Conservation (phyloP, 345 rosid genomes). For the Salix purpurea region DNA sequence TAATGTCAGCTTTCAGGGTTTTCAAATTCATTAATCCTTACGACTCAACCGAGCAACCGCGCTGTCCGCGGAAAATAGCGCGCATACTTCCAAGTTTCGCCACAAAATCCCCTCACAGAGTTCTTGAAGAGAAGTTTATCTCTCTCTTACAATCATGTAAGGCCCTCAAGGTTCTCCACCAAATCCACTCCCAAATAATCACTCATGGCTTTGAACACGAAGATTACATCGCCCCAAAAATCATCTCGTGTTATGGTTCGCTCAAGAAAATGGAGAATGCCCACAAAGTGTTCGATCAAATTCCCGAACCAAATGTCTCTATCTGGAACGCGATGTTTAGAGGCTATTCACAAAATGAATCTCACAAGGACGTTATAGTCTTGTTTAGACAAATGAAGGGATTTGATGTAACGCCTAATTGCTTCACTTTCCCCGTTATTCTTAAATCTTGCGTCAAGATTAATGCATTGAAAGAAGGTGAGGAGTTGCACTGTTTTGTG, state of each 20-base stretch:
- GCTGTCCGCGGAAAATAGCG: constrained; percentile 27
- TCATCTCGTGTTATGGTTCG: constrained; percentile 22
- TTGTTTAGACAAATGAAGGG: constrained; percentile 50
- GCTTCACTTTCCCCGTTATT: constrained; percentile 65
- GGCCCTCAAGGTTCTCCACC: constrained; percentile 48
- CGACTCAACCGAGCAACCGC: neutral
- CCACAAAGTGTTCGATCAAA: constrained; percentile 64
- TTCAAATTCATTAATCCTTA: neutral
- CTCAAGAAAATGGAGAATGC: constrained; percentile 40
- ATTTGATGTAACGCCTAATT: constrained; percentile 46
- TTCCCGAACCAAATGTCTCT: constrained; percentile 39
- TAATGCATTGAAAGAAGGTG: constrained; percentile 52
- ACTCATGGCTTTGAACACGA: constrained; percentile 36
- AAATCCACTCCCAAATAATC: constrained; percentile 49
- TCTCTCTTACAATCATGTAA: constrained; percentile 58
- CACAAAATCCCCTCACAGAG: constrained; percentile 19
- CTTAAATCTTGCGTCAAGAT: constrained; percentile 57
- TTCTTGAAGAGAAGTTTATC: constrained; percentile 50
- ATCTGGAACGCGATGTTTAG: constrained; percentile 65
- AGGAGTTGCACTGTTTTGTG: constrained; percentile 54
- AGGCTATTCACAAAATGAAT: constrained; percentile 41
- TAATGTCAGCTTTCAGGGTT: neutral
- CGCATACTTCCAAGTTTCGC: constrained; percentile 20
- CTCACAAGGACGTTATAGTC: constrained; percentile 34
- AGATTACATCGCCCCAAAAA: constrained; percentile 43